Evolutionary conservation across 1,284 basidiomycete species (phyloP).

Genomic region (Rhodotorula sp.): DNA sequence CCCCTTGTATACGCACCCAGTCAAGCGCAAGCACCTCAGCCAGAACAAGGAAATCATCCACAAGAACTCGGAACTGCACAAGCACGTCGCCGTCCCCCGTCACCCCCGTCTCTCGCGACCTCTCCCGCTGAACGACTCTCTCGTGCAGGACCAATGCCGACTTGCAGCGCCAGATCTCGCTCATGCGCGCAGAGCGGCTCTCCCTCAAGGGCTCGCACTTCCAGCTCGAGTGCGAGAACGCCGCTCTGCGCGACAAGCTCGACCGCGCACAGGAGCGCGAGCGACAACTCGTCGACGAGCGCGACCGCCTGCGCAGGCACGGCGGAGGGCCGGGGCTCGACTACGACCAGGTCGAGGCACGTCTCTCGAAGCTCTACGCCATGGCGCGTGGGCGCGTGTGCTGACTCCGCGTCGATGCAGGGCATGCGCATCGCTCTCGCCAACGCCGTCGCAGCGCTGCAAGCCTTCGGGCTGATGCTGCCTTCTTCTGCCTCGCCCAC

Average conservation of each 20-base stretch:
- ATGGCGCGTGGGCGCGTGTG: not conserved
- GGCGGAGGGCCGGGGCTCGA: conserved; percentile 3
- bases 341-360: conserved; percentile 27
- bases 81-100: conserved; percentile 16
- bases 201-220: conserved; percentile 32
- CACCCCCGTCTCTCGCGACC: not conserved
- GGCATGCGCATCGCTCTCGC: conserved; percentile 22
- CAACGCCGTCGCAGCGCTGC: conserved; percentile 23
- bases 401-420: not conserved
- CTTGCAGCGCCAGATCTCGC: conserved; percentile 39
- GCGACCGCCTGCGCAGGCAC: conserved; percentile 11
- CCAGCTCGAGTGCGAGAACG: conserved; percentile 38
- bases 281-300: conserved; percentile 17
- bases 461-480: conserved; percentile 23
- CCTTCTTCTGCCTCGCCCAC: not conserved
- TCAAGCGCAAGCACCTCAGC: conserved; percentile 45
- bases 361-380: not conserved
- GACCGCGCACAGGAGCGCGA: conserved; percentile 19
- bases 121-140: not conserved
- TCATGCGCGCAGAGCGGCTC: conserved; percentile 43
- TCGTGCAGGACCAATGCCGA: conserved; percentile 41
- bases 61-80: conserved; percentile 44
- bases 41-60: conserved; percentile 48
- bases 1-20: conserved; percentile 4
- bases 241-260: conserved; percentile 26